Conservation (phyloP, 2,329 filamentous ascomycete species). For the Beauveria sp. region DNA sequence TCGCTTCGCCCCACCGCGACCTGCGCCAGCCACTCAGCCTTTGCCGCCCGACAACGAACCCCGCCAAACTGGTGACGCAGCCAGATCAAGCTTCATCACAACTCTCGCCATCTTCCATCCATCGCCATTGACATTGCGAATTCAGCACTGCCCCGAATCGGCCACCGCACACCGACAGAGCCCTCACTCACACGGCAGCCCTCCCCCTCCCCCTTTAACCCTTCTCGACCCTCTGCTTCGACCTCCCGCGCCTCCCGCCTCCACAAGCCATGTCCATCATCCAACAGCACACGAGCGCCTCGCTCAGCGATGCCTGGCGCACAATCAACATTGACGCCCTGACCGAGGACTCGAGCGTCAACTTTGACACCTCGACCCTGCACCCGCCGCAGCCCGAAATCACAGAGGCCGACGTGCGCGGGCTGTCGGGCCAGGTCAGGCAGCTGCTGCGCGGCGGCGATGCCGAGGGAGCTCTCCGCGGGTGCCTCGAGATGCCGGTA, state of each 20-base stretch:
- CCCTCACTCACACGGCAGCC: too few species aligned
- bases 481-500: conserved; percentile 78
- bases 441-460: conserved; percentile 84
- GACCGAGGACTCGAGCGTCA: conserved; percentile 80
- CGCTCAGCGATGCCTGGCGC: conserved; percentile 62
- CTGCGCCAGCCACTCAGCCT: conserved; percentile 6
- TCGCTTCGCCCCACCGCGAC: neutral
- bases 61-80: conserved; percentile 12
- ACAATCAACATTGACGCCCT: conserved; percentile 92
- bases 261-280: conserved; percentile 53
- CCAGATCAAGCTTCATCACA: conserved; percentile 7
- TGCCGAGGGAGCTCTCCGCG: conserved; percentile 75
- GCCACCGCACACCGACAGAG: too few species aligned
- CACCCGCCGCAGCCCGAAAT: conserved; percentile 69
- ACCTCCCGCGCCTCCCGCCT: neutral
- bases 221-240: neutral
- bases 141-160: neutral
- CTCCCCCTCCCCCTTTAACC: neutral
- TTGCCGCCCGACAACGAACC: neutral
- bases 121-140: neutral
- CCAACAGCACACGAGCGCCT: conserved; percentile 53
- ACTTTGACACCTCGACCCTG: conserved; percentile 84
- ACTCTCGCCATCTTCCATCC: neutral
- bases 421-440: conserved; percentile 71
- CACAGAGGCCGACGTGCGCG: conserved; percentile 70